Percentiles rank a stretch among this genome's conserved stretches.
phyloP scores from a whole-genome alignment of 2,329 filamentous ascomycete genomes.

The Elsinoe australis region DNA sequence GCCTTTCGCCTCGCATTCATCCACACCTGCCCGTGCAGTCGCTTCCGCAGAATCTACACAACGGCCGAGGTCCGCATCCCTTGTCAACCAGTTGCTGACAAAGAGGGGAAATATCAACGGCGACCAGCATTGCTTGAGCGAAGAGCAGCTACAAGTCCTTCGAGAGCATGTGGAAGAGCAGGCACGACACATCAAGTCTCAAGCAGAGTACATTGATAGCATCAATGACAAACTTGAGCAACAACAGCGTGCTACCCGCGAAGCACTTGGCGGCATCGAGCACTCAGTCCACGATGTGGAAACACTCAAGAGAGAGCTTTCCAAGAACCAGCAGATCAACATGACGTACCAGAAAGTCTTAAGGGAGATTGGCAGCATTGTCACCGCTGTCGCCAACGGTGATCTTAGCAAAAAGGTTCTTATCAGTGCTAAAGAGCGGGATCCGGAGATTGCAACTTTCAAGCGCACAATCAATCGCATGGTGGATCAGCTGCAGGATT shows the following conservation, averaged over 20 bases:
- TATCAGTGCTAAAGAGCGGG: constrained; percentile 93
- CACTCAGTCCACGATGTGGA: constrained; percentile 81
- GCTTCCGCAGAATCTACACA: constrained; percentile 24
- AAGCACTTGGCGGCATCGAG: constrained; percentile 70
- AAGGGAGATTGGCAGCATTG: constrained; percentile 92
- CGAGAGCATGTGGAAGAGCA: constrained; percentile 90
- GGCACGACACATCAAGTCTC: constrained; percentile 81
- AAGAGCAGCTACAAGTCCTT: constrained; percentile 76
- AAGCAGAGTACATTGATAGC: constrained; percentile 75
- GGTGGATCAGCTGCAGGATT: constrained; percentile 96
- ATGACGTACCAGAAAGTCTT: constrained; percentile 97
- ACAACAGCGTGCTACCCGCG: constrained; percentile 77
- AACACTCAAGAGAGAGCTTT: constrained; percentile 82
- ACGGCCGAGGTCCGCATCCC: constrained; percentile 35
- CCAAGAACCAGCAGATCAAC: constrained; percentile 97
- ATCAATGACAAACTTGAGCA: constrained; percentile 79
- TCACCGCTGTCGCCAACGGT: constrained; percentile 90
- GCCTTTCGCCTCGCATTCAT: constrained; percentile 54
- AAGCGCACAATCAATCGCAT: constrained; percentile 98
- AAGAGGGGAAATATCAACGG: constrained; percentile 45
- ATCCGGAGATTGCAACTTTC: constrained; percentile 95
- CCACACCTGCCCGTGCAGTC: constrained; percentile 22
- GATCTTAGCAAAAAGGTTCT: constrained; percentile 95
- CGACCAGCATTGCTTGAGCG: constrained; percentile 52
- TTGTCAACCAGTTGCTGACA: constrained; percentile 47